Conservation (phyloP, 129 eudicot genomes). For the Artemisia tridentata region DNA sequence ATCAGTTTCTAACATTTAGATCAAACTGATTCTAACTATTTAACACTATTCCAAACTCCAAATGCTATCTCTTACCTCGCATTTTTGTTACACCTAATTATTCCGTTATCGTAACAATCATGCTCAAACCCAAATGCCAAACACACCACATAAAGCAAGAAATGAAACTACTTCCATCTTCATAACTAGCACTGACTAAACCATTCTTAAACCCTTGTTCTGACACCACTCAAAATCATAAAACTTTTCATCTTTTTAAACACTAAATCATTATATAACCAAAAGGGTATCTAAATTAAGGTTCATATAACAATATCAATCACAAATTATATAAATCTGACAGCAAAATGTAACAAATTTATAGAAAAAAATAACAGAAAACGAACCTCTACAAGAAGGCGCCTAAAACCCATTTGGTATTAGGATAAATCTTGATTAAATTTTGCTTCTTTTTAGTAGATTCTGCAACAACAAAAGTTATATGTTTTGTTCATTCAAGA, state of each 20-base stretch:
- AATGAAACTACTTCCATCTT: background rate
- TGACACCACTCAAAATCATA: background rate
- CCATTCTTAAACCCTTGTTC: slow-evolving; percentile 28
- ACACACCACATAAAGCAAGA: too few relatives aligned
- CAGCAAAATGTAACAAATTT: slow-evolving; percentile 1
- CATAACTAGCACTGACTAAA: slow-evolving; percentile 11
- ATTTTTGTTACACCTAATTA: too few relatives aligned
- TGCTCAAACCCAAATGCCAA: background rate
- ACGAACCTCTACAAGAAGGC: slow-evolving; percentile 26
- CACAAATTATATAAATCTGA: slow-evolving; percentile 11
- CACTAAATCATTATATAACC: too few relatives aligned
- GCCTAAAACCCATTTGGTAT: slow-evolving; percentile 24
- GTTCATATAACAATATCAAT: background rate
- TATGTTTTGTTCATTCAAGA: background rate
- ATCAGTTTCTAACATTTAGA: too few relatives aligned
- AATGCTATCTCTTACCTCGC: background rate
- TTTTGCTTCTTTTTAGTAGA: slow-evolving; percentile 8
- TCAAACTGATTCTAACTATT: too few relatives aligned
- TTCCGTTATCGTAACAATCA: too few relatives aligned
- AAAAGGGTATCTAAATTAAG: slow-evolving; percentile 22
- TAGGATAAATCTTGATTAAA: slow-evolving; percentile 12
- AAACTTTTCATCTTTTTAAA: background rate
- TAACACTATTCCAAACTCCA: background rate
- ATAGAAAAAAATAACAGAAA: background rate
- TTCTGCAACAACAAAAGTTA: background rate